Base-by-base conservation (phyloP, 148 eudicot species). In the Rhododendron mucronatum region DNA sequence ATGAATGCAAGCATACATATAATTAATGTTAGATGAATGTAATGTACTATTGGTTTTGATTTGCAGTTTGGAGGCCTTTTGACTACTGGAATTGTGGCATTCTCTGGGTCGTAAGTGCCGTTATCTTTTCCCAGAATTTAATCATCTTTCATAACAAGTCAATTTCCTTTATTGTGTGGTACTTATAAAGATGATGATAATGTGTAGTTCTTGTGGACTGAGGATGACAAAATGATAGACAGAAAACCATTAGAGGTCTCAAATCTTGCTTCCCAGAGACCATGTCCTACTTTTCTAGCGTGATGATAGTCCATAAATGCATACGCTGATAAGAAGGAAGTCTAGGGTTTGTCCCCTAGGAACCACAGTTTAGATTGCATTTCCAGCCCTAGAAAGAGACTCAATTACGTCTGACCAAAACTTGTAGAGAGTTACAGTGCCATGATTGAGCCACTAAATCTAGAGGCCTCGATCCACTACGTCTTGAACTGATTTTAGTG, bases 31-130 rank as follows among this genome's bases (percentile, higher is more conserved):
- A 50, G 5, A 33, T 53, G 30, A 53, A 30, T 8, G 21, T 81
- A 37, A 39, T 35, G 6, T 35, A 53, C 39, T 69, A 2, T 82
- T 63, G 61, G 51, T 9, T 30, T 45, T 87, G 12, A 75, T 78
- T 89, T 89, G 91, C 86, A 96, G 98, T 96, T 93, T 92, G 99
- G 99, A 87, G 96, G 96, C 39, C 95, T 94, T 83, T 82, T 96
- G 91, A 94, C 96, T 83, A 87, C 94, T 83, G 98, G 98, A 51
- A 93, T 96, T 57, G 20, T 96, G 67, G 93, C 92, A 26, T 96
- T 96, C 90, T 96, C 95, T 35, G 99, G 98, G 67, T 92, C 99
- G 99, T 96, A 94, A 96, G 99, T 94, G 41, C 81, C 48, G 18
- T 13, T 78, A 48, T 88, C 28, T 23, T 51, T 77, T 18, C 63